phyloP scores from a whole-genome alignment of 208 protist genomes.

The Trypanosoma platydactyli region DNA sequence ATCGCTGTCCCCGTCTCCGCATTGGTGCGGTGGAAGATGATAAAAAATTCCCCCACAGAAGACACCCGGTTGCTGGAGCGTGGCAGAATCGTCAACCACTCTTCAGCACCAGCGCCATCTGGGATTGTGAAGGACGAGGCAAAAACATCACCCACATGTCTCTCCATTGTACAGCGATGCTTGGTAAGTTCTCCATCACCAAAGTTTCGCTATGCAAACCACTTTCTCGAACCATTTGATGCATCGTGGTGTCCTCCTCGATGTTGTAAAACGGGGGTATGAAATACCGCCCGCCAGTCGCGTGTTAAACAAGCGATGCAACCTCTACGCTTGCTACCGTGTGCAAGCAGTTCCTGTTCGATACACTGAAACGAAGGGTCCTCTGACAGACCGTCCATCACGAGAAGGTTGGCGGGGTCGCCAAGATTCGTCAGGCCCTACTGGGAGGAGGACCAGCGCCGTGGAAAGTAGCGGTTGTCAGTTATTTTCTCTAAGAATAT shows the following conservation, averaged over 20 bases:
- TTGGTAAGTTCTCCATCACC: constrained; percentile 6
- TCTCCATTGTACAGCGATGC: constrained; percentile 12
- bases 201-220: constrained; percentile 18
- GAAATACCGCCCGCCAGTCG: constrained; percentile 7
- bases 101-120: not conserved
- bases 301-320: not conserved
- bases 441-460: constrained; percentile 1
- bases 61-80: not conserved
- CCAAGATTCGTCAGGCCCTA: not conserved
- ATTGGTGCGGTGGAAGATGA: constrained; percentile 1
- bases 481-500: constrained; percentile 13
- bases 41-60: not conserved
- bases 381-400: constrained; percentile 15
- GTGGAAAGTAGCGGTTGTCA: constrained; percentile 10
- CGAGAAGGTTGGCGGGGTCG: not conserved
- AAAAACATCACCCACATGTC: constrained; percentile 21
- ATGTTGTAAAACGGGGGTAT: constrained; percentile 16
- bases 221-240: not conserved
- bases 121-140: constrained; percentile 9
- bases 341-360: constrained; percentile 7
- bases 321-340: not conserved
- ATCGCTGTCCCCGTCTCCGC: constrained; percentile 7
- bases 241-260: not conserved
- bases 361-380: constrained; percentile 21
- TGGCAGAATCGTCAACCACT: constrained; percentile 11